Conservation (phyloP, 768 basidiomycete species). For the Zangia roseola region DNA sequence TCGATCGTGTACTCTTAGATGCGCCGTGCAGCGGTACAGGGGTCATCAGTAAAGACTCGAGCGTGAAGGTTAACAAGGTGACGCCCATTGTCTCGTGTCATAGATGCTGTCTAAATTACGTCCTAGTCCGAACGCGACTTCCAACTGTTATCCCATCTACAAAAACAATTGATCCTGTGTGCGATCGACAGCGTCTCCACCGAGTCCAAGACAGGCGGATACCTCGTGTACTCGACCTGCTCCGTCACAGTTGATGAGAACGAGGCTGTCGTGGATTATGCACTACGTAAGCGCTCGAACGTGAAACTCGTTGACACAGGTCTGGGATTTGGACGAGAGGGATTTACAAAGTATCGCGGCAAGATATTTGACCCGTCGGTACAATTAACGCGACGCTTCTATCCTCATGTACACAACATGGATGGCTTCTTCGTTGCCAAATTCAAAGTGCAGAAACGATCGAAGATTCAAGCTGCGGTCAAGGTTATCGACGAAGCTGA, state of each 20-base stretch:
- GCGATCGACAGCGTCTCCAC: slow-evolving; percentile 95
- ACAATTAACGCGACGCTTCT: slow-evolving; percentile 82
- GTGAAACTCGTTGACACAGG: slow-evolving; percentile 91
- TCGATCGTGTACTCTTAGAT: slow-evolving; percentile 94
- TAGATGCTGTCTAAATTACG: slow-evolving; percentile 1
- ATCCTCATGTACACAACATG: slow-evolving; percentile 99
- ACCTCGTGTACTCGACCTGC: slow-evolving; percentile 97
- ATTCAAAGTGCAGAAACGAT: slow-evolving; percentile 87
- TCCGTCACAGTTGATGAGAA: slow-evolving; percentile 98
- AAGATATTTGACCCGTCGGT: slow-evolving; percentile 84
- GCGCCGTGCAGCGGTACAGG: slow-evolving; percentile 98
- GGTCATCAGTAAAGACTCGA: slow-evolving; percentile 96
- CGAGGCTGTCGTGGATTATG: slow-evolving; percentile 97
- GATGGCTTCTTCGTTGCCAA: slow-evolving; percentile 99
- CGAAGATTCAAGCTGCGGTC: slow-evolving; percentile 43
- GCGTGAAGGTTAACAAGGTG: slow-evolving; percentile 98
- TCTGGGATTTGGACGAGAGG: slow-evolving; percentile 89
- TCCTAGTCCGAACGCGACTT: slow-evolving; percentile 91
- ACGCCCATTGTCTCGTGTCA: slow-evolving; percentile 5
- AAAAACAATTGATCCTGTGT: slow-evolving; percentile 97
- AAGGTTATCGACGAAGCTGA: slow-evolving; percentile 23
- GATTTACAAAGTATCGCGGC: slow-evolving; percentile 87
- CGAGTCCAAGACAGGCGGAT: slow-evolving; percentile 88
- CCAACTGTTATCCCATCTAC: slow-evolving; percentile 91
- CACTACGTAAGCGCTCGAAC: slow-evolving; percentile 90